phyloP scores from a whole-genome alignment of 306 rosid genomes.

The Lathyrus sativus region DNA sequence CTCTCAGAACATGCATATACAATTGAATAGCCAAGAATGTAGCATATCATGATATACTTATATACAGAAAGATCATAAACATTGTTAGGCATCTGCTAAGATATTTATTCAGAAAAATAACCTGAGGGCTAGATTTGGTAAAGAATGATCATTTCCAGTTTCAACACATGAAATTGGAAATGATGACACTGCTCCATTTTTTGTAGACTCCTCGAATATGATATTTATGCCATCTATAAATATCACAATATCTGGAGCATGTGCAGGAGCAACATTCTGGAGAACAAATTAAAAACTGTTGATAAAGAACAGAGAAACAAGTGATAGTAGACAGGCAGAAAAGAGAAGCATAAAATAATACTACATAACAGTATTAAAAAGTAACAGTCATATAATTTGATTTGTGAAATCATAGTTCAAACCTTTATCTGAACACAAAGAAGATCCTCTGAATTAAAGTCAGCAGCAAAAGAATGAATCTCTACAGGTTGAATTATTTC shows the following conservation, averaged over 20 bases:
- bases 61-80: slow-evolving; percentile 17
- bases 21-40: background rate
- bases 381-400: slow-evolving; percentile 34
- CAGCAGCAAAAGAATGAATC: slow-evolving; percentile 78
- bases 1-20: too few relatives aligned
- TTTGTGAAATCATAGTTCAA: slow-evolving; percentile 36
- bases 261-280: slow-evolving; percentile 88
- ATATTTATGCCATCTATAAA: slow-evolving; percentile 88
- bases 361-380: slow-evolving; percentile 5
- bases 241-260: slow-evolving; percentile 73
- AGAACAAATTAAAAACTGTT: slow-evolving; percentile 37
- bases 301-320: slow-evolving; percentile 27
- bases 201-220: slow-evolving; percentile 72
- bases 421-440: slow-evolving; percentile 95
- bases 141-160: slow-evolving; percentile 79
- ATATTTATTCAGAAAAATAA: slow-evolving; percentile 46
- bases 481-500: slow-evolving; percentile 86
- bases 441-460: slow-evolving; percentile 88
- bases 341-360: slow-evolving; percentile 24
- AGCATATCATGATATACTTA: slow-evolving; percentile 15
- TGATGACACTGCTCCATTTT: slow-evolving; percentile 61
- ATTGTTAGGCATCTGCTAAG: slow-evolving; percentile 3
- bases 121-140: slow-evolving; percentile 95
- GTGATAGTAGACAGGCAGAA: slow-evolving; percentile 16
- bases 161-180: slow-evolving; percentile 83